Evolutionary conservation across 1,284 basidiomycete genomes (phyloP).

Genomic region (Kwoniella shivajii): DNA sequence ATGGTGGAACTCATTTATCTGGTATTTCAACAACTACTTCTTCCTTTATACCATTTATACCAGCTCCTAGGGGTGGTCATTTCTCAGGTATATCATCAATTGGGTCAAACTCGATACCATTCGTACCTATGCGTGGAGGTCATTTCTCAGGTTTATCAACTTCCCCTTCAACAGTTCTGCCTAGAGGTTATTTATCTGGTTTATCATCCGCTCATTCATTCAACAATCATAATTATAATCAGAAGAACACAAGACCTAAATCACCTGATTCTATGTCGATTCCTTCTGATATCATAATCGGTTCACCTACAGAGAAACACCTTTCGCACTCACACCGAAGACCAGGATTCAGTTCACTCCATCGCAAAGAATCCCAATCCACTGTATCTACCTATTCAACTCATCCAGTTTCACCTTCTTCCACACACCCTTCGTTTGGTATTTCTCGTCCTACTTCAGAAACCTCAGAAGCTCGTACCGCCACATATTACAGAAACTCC

Average conservation of each 20-base stretch:
- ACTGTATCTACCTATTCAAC: constrained; percentile 2
- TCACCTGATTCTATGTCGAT: constrained; percentile 1
- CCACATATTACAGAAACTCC: too few relatives aligned
- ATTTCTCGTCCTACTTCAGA: background rate
- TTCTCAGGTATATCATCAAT: background rate
- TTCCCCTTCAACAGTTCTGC: background rate
- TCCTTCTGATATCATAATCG: constrained; percentile 3
- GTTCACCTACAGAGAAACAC: background rate
- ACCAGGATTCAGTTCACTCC: background rate
- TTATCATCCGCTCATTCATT: constrained; percentile 1
- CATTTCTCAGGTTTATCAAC: background rate
- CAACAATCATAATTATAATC: too few relatives aligned
- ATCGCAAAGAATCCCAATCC: background rate
- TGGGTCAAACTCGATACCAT: background rate
- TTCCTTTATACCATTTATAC: background rate
- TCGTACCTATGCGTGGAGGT: background rate
- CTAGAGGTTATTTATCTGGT: constrained; percentile 1
- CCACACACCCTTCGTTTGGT: constrained; percentile 6
- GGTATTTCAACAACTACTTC: too few relatives aligned
- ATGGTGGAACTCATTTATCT: background rate
- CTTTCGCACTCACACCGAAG: too few relatives aligned
- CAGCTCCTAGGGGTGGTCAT: background rate
- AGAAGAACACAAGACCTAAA: background rate
- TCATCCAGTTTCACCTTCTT: constrained; percentile 1
- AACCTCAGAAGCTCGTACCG: background rate